Evolutionary conservation across 2,329 filamentous ascomycete species (phyloP), one percentile per base, ranked within the genome.

Genomic region (Verticillium albo-atrum): DNA sequence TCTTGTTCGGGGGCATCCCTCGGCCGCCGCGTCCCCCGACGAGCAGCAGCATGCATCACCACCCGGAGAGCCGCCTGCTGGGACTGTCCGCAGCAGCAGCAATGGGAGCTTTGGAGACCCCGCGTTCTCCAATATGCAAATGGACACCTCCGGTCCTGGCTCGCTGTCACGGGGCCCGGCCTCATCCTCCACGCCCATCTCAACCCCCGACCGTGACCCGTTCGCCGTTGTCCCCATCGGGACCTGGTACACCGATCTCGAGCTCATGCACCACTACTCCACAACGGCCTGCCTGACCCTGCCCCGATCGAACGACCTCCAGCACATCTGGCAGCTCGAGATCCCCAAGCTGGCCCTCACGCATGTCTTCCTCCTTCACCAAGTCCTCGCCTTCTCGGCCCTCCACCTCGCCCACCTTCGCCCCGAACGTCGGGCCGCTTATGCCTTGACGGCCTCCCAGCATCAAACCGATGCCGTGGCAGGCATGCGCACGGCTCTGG

Each of bases 201-300:
- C 58, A 57, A 56, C 53, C 56, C 56, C 54, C 56, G 6, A 37
- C 59, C n/a, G 59, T 63, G n/a, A 55, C 59, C 52, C 55, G 60
- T 27, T 55, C 59, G 15, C 55, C 42, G 42, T 50, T 3, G 20
- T 50, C 7, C 42, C 42, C 20, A 50, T 50, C 42, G 42, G 20
- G 2, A 34, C 35, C 54, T 75, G 72, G 72, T 68, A 71, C 10
- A 67, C 68, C 3, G 73, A 75, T 58, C 68, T 75, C 14, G 70
- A 73, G 59, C 65, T 75, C 42, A 69, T 75, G 65, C 72, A 75
- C 47, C 72, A 75, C 50, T 75, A 69, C 56, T 69, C 68, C 2
- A 65, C 69, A 6, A 62, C 58, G 2, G 72, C 72, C 1, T 71
- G 64, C 54, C 58, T 66, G 6, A 72, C 72, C 2, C 60, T 75